A percentile compares a stretch with the other conserved stretches of the same genome.
Evolutionary conservation across 352 stramenopile species (phyloP).

Genomic region (Globisporangium barbulae): DNA sequence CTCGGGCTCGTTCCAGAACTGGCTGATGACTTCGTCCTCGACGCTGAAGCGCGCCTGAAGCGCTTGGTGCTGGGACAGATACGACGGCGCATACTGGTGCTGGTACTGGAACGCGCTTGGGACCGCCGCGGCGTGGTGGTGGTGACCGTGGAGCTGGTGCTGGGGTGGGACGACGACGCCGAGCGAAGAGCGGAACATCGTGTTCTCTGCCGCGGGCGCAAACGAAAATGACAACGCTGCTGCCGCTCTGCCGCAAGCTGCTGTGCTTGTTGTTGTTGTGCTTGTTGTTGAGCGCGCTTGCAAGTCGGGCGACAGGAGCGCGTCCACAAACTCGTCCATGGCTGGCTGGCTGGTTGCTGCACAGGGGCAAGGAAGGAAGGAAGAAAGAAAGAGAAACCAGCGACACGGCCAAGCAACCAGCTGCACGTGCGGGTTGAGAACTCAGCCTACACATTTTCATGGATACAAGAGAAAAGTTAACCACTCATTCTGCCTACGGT

Average conservation of each 20-base stretch:
- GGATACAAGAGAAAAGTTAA: constrained; percentile 9
- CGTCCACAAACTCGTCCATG: constrained; percentile 13
- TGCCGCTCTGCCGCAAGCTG: constrained; percentile 10
- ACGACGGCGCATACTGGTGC: background rate
- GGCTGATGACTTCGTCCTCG: constrained; percentile 18
- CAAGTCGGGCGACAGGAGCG: constrained; percentile 12
- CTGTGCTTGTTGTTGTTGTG: background rate
- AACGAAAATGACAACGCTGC: constrained; percentile 8
- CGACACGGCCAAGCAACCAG: constrained; percentile 11
- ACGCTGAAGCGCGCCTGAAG: constrained; percentile 1
- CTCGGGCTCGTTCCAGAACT: constrained; percentile 15
- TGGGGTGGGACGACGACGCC: constrained; percentile 2
- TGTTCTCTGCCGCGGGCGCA: constrained; percentile 16
- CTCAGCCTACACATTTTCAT: constrained; percentile 10
- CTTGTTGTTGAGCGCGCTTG: background rate
- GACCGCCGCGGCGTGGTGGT: background rate
- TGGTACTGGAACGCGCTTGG: background rate
- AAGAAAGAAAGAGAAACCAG: background rate
- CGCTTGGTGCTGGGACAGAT: background rate
- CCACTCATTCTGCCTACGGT: constrained; percentile 7
- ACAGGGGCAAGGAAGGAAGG: background rate
- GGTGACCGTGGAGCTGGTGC: background rate
- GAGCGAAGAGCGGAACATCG: constrained; percentile 16
- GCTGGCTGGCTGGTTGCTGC: background rate
- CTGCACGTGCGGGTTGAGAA: constrained; percentile 6